Conservation (phyloP, 192 early-diverging fungal genomes). For the Haplosporangium gracile region DNA sequence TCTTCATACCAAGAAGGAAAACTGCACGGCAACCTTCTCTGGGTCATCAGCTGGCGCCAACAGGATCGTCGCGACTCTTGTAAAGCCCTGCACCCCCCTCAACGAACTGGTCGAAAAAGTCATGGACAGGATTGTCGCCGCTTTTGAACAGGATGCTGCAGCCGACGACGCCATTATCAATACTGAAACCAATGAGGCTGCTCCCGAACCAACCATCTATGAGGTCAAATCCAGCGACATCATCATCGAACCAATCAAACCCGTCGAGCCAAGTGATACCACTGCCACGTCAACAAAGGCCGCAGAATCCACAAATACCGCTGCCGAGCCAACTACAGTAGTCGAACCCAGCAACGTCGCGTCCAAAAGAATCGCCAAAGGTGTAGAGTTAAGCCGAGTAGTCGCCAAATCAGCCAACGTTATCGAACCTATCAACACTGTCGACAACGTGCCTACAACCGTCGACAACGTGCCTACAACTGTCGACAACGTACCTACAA, state of each 20-base stretch:
- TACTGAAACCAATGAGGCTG: too few relatives aligned
- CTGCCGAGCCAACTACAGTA: background rate
- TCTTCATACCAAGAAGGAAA: background rate
- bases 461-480: too few relatives aligned
- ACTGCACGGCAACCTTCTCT: background rate
- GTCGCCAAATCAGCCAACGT: too few relatives aligned
- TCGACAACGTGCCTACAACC: too few relatives aligned
- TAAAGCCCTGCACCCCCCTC: too few relatives aligned
- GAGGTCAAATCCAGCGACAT: background rate
- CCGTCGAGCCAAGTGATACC: background rate
- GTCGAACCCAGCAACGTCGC: background rate
- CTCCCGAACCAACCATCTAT: background rate
- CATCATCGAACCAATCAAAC: background rate
- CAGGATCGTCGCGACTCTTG: background rate
- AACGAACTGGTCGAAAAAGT: background rate
- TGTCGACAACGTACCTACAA: too few relatives aligned
- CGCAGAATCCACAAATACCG: background rate
- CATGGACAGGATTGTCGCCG: background rate
- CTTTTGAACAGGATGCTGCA: background rate
- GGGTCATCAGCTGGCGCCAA: background rate
- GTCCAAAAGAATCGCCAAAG: too few relatives aligned
- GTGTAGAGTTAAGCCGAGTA: too few relatives aligned
- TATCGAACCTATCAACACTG: too few relatives aligned
- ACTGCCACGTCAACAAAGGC: background rate
- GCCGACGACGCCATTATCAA: background rate